Evolutionary conservation across 2,329 filamentous ascomycete species (phyloP).

Genomic region (Trichoderma simmonsii): DNA sequence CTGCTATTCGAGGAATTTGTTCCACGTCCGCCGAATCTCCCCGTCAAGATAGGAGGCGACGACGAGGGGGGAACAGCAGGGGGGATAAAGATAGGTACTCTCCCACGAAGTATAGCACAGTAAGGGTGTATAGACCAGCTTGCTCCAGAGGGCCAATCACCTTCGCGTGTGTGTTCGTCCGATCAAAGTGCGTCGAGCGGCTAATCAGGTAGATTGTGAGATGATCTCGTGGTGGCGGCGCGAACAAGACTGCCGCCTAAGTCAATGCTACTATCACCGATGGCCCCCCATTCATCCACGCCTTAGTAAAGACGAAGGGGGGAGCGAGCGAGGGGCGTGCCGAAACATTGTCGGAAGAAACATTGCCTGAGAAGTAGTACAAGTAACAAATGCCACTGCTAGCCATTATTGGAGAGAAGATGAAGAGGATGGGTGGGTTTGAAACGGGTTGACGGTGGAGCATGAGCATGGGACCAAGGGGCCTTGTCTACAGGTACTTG

Average conservation of each 20-base stretch:
- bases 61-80: not conserved
- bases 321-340: constrained; percentile 3
- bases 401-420: constrained; percentile 15
- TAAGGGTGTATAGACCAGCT: not conserved
- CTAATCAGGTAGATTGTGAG: constrained; percentile 13
- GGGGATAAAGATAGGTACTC: not conserved
- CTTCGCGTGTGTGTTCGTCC: constrained; percentile 7
- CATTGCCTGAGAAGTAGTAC: not conserved
- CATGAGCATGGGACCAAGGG: constrained; percentile 3
- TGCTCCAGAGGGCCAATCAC: not conserved
- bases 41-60: constrained; percentile 12
- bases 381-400: not conserved
- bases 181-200: constrained; percentile 16
- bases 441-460: constrained; percentile 12
- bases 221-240: constrained; percentile 17
- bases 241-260: constrained; percentile 1
- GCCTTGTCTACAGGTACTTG: not conserved
- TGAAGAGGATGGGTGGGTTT: constrained; percentile 11
- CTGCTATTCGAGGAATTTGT: constrained; percentile 6
- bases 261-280: constrained; percentile 13
- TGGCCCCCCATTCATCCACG: constrained; percentile 1
- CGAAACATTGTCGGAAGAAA: constrained; percentile 4
- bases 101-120: not conserved
- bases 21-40: constrained; percentile 16
- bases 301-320: not conserved